Evolutionary conservation across 1,284 basidiomycete genomes (phyloP).

Genomic region (Gymnopus androsaceus): DNA sequence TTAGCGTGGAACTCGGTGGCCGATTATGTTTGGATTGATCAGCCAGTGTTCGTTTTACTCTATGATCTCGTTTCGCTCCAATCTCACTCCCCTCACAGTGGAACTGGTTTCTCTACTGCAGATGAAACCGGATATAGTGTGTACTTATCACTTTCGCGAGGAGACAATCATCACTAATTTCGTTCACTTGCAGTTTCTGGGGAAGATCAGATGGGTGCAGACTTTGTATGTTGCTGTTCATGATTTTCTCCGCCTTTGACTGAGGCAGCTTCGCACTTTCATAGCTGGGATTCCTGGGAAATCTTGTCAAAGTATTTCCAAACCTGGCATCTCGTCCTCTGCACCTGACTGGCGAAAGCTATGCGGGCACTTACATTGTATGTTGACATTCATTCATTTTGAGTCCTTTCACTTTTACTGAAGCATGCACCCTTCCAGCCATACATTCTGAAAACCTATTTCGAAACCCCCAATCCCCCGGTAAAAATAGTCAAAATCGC

Average conservation of each 20-base stretch:
- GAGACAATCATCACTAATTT: background rate
- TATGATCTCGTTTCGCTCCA: background rate
- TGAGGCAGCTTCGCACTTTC: background rate
- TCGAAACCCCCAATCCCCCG: conserved; percentile 61
- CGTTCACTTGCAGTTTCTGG: conserved; percentile 47
- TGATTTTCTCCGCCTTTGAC: background rate
- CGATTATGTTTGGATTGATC: conserved; percentile 74
- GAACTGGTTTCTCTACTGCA: conserved; percentile 65
- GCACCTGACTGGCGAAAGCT: conserved; percentile 65
- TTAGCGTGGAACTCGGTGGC: conserved; percentile 57
- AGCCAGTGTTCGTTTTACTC: conserved; percentile 57
- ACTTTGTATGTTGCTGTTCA: conserved; percentile 56
- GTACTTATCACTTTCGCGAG: conserved; percentile 20
- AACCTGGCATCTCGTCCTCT: conserved; percentile 60
- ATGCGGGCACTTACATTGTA: conserved; percentile 67
- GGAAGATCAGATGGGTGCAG: conserved; percentile 67
- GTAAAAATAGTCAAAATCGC: conserved; percentile 67
- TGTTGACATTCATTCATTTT: conserved; percentile 22
- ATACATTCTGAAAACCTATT: conserved; percentile 73
- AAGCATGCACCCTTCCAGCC: conserved; percentile 44
- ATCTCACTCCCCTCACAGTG: conserved; percentile 36
- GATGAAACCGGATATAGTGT: conserved; percentile 60
- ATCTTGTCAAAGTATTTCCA: conserved; percentile 70
- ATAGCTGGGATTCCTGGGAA: conserved; percentile 67
- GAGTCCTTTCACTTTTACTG: background rate